phyloP scores from a whole-genome alignment of 2,329 filamentous ascomycete genomes.

The Ascochyta rabiei region DNA sequence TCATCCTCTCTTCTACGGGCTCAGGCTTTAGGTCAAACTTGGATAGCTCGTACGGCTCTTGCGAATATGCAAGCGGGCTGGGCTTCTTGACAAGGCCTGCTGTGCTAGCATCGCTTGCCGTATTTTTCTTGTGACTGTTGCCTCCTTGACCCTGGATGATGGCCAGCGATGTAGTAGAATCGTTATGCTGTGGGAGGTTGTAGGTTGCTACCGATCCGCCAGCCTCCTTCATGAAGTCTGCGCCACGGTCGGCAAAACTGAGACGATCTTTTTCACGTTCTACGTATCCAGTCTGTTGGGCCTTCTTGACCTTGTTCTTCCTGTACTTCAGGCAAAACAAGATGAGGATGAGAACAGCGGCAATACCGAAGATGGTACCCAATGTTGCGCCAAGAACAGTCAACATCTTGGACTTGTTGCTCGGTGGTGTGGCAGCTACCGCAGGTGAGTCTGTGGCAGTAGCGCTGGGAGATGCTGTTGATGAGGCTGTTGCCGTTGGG shows the following conservation, averaged over 20 bases:
- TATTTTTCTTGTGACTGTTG: constrained; percentile 55
- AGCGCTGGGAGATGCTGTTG: constrained; percentile 22
- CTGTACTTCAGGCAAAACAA: constrained; percentile 70
- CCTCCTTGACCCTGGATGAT: constrained; percentile 63
- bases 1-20: constrained; percentile 36
- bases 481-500: constrained; percentile 26
- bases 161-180: constrained; percentile 52
- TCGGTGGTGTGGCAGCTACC: constrained; percentile 33
- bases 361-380: constrained; percentile 78
- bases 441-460: constrained; percentile 45
- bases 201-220: constrained; percentile 50
- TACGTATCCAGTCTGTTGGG: constrained; percentile 63
- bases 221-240: constrained; percentile 59
- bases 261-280: constrained; percentile 50
- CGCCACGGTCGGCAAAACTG: constrained; percentile 59
- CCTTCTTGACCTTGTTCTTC: constrained; percentile 63
- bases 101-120: constrained; percentile 65
- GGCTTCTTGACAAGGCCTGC: constrained; percentile 65
- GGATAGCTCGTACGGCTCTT: constrained; percentile 52
- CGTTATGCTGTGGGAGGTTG: constrained; percentile 41
- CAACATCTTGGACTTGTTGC: constrained; percentile 56
- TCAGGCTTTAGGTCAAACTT: constrained; percentile 51
- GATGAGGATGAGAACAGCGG: constrained; percentile 71
- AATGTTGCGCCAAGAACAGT: constrained; percentile 81
- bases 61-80: constrained; percentile 47